phyloP scores from a whole-genome alignment of 2,329 filamentous ascomycete genomes.

The Aspergillus caelatus region DNA sequence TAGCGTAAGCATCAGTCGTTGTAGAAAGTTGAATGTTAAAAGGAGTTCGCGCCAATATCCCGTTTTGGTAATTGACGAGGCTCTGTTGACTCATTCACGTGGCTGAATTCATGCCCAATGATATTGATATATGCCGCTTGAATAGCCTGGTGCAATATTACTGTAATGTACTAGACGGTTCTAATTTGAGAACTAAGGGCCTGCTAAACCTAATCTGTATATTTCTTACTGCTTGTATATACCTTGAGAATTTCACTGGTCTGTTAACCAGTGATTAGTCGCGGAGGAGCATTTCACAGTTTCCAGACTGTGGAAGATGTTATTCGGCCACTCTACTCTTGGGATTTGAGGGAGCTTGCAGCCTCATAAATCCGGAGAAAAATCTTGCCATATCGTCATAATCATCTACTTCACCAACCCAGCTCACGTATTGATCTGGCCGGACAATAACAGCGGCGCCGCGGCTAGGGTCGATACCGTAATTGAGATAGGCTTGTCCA shows the following conservation, averaged over 20 bases:
- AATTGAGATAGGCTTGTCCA: slow-evolving; percentile 6
- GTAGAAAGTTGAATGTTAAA: neutral
- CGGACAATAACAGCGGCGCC: slow-evolving; percentile 14
- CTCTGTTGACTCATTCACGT: neutral
- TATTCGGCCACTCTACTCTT: no score
- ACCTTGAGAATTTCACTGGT: no score
- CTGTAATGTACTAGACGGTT: no score
- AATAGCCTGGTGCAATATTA: no score
- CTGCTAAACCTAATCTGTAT: neutral
- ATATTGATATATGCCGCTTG: neutral
- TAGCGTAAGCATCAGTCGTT: no score
- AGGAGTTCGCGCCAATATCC: neutral
- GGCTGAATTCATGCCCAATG: neutral
- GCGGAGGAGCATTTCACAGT: neutral
- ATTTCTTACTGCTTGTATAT: neutral
- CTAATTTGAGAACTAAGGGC: neutral
- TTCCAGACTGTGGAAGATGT: neutral
- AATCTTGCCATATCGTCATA: slow-evolving; percentile 4
- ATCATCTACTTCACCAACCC: slow-evolving; percentile 14
- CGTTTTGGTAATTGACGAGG: neutral
- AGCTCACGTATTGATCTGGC: slow-evolving; percentile 15
- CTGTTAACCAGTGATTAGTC: no score
- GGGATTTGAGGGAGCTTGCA: neutral
- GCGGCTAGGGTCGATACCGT: slow-evolving; percentile 8
- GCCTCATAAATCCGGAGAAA: neutral